These are phyloP conservation scores for Phanerochaete carnosa DNA, from an alignment of 768 basidiomycete species.

Conservation along the genomic window DNA sequence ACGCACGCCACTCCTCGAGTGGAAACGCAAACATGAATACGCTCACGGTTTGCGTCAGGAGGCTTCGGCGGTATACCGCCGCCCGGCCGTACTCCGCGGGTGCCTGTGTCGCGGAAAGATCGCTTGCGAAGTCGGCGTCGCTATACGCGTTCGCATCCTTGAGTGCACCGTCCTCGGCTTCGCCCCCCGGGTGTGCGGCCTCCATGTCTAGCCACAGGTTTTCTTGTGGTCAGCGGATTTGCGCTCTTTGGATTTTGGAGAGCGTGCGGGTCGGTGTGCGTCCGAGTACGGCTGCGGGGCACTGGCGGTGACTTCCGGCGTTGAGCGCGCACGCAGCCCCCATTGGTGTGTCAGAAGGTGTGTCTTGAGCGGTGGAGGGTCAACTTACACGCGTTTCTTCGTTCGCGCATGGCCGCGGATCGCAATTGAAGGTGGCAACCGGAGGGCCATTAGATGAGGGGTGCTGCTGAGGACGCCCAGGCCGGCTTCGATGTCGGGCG, in stretches of 20 bases:
- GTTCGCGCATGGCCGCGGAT: conserved; percentile 36
- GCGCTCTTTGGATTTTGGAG: conserved; percentile 23
- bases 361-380: conserved; percentile 30
- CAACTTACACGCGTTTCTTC: conserved; percentile 24
- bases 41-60: conserved; percentile 58
- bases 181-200: conserved; percentile 80
- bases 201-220: conserved; percentile 61
- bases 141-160: conserved; percentile 35
- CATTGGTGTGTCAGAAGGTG: conserved; percentile 30
- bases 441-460: not conserved
- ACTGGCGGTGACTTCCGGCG: conserved; percentile 10
- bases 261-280: conserved; percentile 11
- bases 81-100: conserved; percentile 73
- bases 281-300: too few species aligned
- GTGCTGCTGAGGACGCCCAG: not conserved
- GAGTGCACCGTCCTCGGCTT: conserved; percentile 59
- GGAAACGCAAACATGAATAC: conserved; percentile 55
- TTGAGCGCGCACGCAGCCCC: conserved; percentile 8
- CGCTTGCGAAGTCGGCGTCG: conserved; percentile 53
- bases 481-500: not conserved
- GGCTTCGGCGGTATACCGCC: conserved; percentile 63
- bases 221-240: conserved; percentile 28
- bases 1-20: conserved; percentile 35
- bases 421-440: conserved; percentile 44
- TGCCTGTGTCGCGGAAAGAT: conserved; percentile 62